Evolutionary conservation across 1,284 basidiomycete genomes (phyloP).

Genomic region (Ganoderma meredithae): DNA sequence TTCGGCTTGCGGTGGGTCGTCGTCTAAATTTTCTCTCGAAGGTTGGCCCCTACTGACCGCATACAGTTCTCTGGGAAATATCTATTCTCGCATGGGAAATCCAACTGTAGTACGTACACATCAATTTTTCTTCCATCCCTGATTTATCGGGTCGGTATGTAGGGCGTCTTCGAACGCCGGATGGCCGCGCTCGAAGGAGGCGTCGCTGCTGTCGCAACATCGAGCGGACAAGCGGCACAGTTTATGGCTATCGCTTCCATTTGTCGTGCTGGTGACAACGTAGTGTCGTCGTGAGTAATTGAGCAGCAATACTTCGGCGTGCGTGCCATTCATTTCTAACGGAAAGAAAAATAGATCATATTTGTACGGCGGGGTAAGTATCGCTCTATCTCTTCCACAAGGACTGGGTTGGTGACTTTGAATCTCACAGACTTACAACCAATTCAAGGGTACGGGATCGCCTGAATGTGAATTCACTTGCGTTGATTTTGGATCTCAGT

Average conservation of each 20-base stretch:
- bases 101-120: constrained; percentile 74
- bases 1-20: constrained; percentile 70
- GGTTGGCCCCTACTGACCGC: background rate
- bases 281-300: constrained; percentile 73
- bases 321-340: background rate
- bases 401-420: background rate
- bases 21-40: too few species aligned
- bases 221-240: constrained; percentile 85
- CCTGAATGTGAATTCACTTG: background rate
- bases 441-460: constrained; percentile 75
- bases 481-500: constrained; percentile 43
- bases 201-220: constrained; percentile 77
- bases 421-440: constrained; percentile 76
- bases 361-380: constrained; percentile 71
- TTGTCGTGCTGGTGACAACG: constrained; percentile 79
- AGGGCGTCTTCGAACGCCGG: constrained; percentile 87
- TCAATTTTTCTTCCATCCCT: too few species aligned
- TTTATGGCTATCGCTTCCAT: constrained; percentile 79
- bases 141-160: constrained; percentile 37
- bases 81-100: constrained; percentile 84
- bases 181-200: constrained; percentile 88
- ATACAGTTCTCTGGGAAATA: constrained; percentile 70
- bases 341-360: constrained; percentile 50
- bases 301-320: constrained; percentile 46
- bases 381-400: background rate